Evolutionary conservation across 148 eudicot genomes (phyloP).

Genomic region (Vaccinium darrowii): DNA sequence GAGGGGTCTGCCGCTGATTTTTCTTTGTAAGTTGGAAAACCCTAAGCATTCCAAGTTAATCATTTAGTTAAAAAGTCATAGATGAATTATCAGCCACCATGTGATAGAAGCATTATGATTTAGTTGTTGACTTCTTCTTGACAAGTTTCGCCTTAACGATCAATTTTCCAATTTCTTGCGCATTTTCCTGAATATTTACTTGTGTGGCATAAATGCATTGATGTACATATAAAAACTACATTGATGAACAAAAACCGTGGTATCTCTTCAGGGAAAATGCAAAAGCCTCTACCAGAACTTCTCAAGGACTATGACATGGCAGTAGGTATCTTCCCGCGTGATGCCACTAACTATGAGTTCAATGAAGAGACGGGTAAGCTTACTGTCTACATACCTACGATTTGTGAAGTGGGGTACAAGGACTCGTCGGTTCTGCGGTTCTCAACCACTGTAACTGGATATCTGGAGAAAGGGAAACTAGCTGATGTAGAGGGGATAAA

Average conservation of each 20-base stretch:
- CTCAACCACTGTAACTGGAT: conserved; percentile 75
- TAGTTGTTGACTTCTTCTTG: background rate
- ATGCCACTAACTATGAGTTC: conserved; percentile 94
- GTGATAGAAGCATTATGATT: background rate
- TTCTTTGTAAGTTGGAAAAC: too few relatives aligned
- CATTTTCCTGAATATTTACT: background rate
- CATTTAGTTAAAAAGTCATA: background rate
- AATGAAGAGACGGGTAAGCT: conserved; percentile 78
- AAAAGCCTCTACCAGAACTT: conserved; percentile 78
- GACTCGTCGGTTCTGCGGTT: conserved; percentile 87
- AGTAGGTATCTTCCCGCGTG: conserved; percentile 85
- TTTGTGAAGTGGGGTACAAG: conserved; percentile 89
- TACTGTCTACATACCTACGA: conserved; percentile 64
- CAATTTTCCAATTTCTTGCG: background rate
- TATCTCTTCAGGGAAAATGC: conserved; percentile 78
- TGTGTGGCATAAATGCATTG: background rate
- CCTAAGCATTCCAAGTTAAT: background rate
- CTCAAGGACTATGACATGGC: conserved; percentile 85
- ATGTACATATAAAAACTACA: background rate
- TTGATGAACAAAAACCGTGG: background rate
- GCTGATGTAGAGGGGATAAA: conserved; percentile 85
- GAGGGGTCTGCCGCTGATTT: background rate
- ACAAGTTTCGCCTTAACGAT: background rate
- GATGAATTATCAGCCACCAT: background rate
- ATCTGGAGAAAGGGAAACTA: conserved; percentile 85